phyloP scores from a whole-genome alignment of 352 stramenopile genomes.

The Aphanomyces cochlioides region DNA sequence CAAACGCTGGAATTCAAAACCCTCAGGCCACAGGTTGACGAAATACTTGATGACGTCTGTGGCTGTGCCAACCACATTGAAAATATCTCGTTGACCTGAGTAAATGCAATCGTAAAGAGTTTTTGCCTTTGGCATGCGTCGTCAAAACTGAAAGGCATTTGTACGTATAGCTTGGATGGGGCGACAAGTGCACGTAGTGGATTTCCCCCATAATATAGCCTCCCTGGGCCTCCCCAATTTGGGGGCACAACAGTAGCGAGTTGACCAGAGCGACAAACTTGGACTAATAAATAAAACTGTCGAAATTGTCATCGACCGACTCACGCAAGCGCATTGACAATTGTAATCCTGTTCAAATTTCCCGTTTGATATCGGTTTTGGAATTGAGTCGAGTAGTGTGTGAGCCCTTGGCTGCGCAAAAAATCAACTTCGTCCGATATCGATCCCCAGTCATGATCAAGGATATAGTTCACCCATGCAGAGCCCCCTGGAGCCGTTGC shows the following conservation, averaged over 20 bases:
- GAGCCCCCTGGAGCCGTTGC: background rate
- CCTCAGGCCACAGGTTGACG: background rate
- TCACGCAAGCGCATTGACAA: conserved; percentile 19
- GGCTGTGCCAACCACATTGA: background rate
- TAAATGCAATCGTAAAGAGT: background rate
- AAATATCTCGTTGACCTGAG: conserved; percentile 10
- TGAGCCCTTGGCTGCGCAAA: background rate
- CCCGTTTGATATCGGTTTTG: conserved; percentile 6
- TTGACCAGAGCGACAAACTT: conserved; percentile 8
- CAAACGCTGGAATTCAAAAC: background rate
- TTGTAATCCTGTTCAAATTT: conserved; percentile 7
- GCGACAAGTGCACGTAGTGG: background rate
- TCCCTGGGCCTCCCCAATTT: background rate
- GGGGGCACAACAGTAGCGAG: background rate
- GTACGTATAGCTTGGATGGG: background rate
- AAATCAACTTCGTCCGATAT: background rate
- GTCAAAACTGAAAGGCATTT: conserved; percentile 16
- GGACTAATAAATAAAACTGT: background rate
- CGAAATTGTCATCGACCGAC: background rate
- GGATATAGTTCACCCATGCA: background rate
- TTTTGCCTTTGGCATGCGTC: background rate
- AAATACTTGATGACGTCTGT: background rate
- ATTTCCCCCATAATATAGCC: conserved; percentile 9
- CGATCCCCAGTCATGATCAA: background rate
- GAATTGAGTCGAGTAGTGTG: background rate